phyloP scores from a whole-genome alignment of 192 early-diverging fungal species.

The Kappamyces sp. region DNA sequence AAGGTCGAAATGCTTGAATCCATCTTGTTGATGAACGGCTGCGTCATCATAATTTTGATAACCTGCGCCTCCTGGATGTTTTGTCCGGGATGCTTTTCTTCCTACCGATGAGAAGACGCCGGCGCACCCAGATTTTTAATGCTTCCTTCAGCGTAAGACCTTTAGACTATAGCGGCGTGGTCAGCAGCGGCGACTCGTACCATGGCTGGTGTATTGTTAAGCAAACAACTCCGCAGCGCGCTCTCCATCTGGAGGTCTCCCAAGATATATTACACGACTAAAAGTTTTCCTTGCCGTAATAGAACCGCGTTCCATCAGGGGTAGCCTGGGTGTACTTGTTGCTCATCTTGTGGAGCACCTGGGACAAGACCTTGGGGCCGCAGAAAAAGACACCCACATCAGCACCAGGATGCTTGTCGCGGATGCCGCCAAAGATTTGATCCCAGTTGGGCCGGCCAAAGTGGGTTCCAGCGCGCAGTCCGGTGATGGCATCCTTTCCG shows the following conservation, averaged over 20 bases:
- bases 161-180: conserved; percentile 7
- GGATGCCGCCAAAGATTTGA: conserved; percentile 60
- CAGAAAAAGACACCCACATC: conserved; percentile 88
- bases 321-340: conserved; percentile 59
- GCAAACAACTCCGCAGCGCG: background rate
- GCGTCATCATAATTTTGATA: conserved; percentile 39
- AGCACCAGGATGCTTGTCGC: conserved; percentile 57
- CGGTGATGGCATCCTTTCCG: conserved; percentile 63
- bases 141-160: conserved; percentile 22
- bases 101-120: conserved; percentile 12
- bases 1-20: conserved; percentile 43
- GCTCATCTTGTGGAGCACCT: conserved; percentile 54
- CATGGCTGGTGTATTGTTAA: too few relatives aligned
- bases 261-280: background rate
- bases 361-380: conserved; percentile 66
- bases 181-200: too few relatives aligned
- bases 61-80: conserved; percentile 33
- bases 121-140: conserved; percentile 15
- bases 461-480: conserved; percentile 65
- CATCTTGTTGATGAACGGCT: conserved; percentile 53
- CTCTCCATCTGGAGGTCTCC: background rate
- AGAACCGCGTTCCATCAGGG: conserved; percentile 63
- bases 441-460: conserved; percentile 79
- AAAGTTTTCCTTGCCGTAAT: conserved; percentile 67
- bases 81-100: conserved; percentile 42